Conservation (phyloP, 768 basidiomycete genomes). For the Podaxis rugospora region DNA sequence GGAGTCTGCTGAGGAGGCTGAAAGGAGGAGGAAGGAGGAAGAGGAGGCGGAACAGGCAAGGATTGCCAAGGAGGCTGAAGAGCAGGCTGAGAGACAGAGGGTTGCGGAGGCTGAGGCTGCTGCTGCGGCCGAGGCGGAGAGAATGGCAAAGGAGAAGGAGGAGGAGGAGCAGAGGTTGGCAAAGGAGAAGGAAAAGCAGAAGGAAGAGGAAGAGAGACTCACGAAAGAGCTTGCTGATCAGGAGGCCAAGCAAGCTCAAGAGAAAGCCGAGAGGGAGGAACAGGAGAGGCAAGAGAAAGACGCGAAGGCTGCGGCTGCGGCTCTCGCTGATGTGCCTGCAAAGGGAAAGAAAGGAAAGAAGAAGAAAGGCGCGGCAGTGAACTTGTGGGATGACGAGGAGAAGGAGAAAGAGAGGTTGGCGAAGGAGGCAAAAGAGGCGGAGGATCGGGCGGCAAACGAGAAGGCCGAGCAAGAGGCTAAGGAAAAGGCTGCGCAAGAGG, state of each 20-base stretch:
- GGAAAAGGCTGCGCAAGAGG: not conserved
- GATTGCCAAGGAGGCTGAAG: slow-evolving; percentile 14
- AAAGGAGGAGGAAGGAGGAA: slow-evolving; percentile 11
- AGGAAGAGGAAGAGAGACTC: slow-evolving; percentile 9
- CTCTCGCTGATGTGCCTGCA: not conserved
- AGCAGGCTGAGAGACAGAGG: slow-evolving; percentile 2
- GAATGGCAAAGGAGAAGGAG: slow-evolving; percentile 6
- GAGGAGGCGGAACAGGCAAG: slow-evolving; percentile 7
- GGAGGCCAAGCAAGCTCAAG: not conserved
- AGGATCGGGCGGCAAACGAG: slow-evolving; percentile 2
- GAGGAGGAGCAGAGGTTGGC: not conserved
- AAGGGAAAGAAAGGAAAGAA: slow-evolving; percentile 1
- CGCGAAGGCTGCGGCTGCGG: slow-evolving; percentile 2
- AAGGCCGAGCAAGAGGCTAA: slow-evolving; percentile 12
- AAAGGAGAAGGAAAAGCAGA: slow-evolving; percentile 1
- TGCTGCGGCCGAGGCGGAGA: slow-evolving; percentile 5
- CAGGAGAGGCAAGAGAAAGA: slow-evolving; percentile 1
- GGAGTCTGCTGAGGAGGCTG: slow-evolving; percentile 7
- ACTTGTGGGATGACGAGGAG: slow-evolving; percentile 8
- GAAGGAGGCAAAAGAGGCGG: slow-evolving; percentile 14
- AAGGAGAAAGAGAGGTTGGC: slow-evolving; percentile 7
- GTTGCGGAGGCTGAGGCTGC: slow-evolving; percentile 4
- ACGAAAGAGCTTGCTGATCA: not conserved
- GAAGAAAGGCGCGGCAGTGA: not conserved
- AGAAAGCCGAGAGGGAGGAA: not conserved